phyloP scores from a whole-genome alignment of 2,329 filamentous ascomycete species.

The Capronia epimyces region DNA sequence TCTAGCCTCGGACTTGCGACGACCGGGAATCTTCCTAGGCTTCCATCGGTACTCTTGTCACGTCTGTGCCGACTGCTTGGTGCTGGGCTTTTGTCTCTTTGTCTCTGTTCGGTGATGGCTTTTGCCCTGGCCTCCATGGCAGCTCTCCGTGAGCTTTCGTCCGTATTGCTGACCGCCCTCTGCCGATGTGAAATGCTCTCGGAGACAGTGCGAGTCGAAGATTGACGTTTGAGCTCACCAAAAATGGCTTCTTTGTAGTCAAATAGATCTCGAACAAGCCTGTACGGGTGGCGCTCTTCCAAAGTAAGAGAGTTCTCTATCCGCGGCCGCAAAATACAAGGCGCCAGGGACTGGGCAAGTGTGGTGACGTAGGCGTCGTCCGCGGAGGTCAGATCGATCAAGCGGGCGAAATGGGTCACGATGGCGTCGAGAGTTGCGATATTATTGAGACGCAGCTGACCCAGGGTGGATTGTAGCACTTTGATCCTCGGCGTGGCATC shows the following conservation, averaged over 20 bases:
- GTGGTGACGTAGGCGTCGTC: conserved; percentile 77
- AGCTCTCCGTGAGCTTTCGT: conserved; percentile 89
- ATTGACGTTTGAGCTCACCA: conserved; percentile 79
- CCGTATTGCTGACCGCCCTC: conserved; percentile 66
- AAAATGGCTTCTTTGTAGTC: conserved; percentile 93
- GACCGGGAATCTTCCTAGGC: conserved; percentile 56
- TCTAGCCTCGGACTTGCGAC: conserved; percentile 73
- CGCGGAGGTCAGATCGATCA: conserved; percentile 94
- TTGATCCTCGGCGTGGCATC: conserved; percentile 57
- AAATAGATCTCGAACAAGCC: conserved; percentile 86
- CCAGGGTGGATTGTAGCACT: conserved; percentile 90
- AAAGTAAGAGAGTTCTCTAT: conserved; percentile 84
- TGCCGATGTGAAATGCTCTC: conserved; percentile 23
- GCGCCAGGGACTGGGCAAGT: conserved; percentile 69
- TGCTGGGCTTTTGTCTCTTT: conserved; percentile 66
- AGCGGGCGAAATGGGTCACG: conserved; percentile 94
- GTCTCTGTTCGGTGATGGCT: conserved; percentile 66
- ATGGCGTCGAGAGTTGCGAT: conserved; percentile 98
- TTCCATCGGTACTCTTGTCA: conserved; percentile 65
- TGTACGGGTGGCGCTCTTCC: conserved; percentile 89
- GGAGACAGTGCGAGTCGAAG: conserved; percentile 32
- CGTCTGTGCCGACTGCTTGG: conserved; percentile 59
- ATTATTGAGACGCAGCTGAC: conserved; percentile 89
- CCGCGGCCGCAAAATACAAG: conserved; percentile 82
- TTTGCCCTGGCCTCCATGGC: conserved; percentile 91